These are phyloP conservation scores for Zygnema circumcarinatum DNA, from an alignment of 139 green algal species.

Conservation along the genomic window DNA sequence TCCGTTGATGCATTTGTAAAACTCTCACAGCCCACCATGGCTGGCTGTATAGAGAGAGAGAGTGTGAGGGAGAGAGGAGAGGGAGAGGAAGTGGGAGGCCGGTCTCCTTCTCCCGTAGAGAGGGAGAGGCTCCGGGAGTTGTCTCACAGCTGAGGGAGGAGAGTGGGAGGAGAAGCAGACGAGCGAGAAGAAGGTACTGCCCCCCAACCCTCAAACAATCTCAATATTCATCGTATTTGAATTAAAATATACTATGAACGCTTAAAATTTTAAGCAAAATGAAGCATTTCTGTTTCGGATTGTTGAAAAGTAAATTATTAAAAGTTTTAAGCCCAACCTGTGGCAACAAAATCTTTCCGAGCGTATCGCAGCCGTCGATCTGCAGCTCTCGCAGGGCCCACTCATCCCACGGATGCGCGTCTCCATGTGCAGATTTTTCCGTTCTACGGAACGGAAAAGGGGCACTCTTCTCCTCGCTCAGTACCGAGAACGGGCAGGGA, in stretches of 20 bases:
- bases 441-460: neutral
- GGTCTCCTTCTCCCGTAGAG: too few relatives aligned
- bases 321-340: too few relatives aligned
- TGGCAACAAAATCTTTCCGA: conserved; percentile 14
- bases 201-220: too few relatives aligned
- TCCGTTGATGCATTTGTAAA: neutral
- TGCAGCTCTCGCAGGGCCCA: conserved; percentile 1
- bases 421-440: neutral
- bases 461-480: too few relatives aligned
- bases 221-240: too few relatives aligned
- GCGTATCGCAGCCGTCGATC: conserved; percentile 2
- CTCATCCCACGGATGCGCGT: neutral
- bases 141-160: neutral
- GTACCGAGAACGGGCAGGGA: neutral
- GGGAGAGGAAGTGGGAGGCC: too few relatives aligned
- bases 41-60: neutral
- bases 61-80: too few relatives aligned
- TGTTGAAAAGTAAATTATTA: too few relatives aligned
- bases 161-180: neutral
- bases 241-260: too few relatives aligned
- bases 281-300: too few relatives aligned
- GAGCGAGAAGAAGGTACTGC: neutral
- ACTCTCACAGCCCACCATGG: conserved; percentile 18
- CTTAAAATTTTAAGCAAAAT: too few relatives aligned
- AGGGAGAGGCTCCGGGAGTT: too few relatives aligned